Evolutionary conservation across 1,284 basidiomycete species (phyloP).

Genomic region (Ganoderma lucidum): DNA sequence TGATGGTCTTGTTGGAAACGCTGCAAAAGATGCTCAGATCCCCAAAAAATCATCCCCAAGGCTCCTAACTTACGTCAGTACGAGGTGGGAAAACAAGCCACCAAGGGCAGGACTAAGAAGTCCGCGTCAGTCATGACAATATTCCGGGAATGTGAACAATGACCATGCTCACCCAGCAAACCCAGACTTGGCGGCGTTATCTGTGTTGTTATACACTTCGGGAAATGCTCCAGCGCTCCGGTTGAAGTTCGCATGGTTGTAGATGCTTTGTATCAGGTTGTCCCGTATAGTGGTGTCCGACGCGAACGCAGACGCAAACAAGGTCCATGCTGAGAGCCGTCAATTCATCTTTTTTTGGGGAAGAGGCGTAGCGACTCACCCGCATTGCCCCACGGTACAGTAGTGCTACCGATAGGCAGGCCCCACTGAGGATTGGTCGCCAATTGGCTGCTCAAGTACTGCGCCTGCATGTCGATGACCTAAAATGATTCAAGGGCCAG

Average conservation of each 20-base stretch:
- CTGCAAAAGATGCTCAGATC: slow-evolving; percentile 13
- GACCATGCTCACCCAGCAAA: slow-evolving; percentile 29
- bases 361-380: slow-evolving; percentile 8
- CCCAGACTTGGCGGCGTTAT: slow-evolving; percentile 20
- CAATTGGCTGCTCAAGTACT: slow-evolving; percentile 20
- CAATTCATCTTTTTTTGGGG: no score
- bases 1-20: slow-evolving; percentile 30
- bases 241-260: slow-evolving; percentile 35
- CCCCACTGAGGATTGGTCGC: slow-evolving; percentile 21
- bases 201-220: slow-evolving; percentile 29
- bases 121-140: neutral
- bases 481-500: neutral
- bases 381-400: slow-evolving; percentile 24
- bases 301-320: slow-evolving; percentile 37
- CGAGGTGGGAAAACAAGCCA: slow-evolving; percentile 35
- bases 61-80: slow-evolving; percentile 30
- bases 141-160: neutral
- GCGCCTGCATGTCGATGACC: slow-evolving; percentile 21
- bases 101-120: slow-evolving; percentile 32
- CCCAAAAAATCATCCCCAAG: neutral
- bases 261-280: slow-evolving; percentile 32
- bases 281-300: slow-evolving; percentile 33
- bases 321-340: slow-evolving; percentile 35
- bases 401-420: slow-evolving; percentile 30
- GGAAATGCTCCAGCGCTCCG: slow-evolving; percentile 32